Base-by-base conservation (phyloP, 202 grass and related monocot species). In the Zizania palustris region DNA sequence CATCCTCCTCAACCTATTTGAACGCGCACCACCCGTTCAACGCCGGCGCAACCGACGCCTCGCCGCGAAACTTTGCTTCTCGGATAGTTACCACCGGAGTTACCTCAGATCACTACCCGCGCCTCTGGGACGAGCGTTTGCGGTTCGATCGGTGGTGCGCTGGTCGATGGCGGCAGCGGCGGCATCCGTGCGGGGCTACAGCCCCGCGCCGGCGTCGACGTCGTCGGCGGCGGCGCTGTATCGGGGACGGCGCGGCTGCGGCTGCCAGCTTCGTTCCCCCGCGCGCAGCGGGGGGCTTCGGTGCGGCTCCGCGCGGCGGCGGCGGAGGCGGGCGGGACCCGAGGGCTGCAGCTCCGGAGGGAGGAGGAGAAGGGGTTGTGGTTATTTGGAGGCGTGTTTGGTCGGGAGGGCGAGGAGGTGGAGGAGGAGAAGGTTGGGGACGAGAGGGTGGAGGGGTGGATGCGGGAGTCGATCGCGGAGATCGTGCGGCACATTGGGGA, bases 401-500 rank as follows among this genome's bases (percentile, higher is more conserved):
- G 58, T 0, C 37, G 53, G 4, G 53, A 39, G 22, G 86, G 59
- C 0, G 79, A 63, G n/a, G 80, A 77, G 11, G 63, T 37, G 12
- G 71, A 15, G 13, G 15, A 8, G 45, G 77, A 75, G 63, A 48
- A 56, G 51, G 12, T 70, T 3, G 83, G 80, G 58, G 86, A 74
- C 73, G 87, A 86, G 74, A 50, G 43, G 51, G 82, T 97, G 50
- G 93, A 97, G 6, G 77, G 79, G 34, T 97, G 90, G 93, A 86
- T 97, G 72, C 69, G 79, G 60, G 86, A 91, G 39, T 97, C 93
- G 19, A 85, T 87, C 77, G 63, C 85, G 5, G 86, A 97, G 90
- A 93, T 97, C 60, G 93, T 97, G 83, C 86, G 84, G 51, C 73
- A 93, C 90, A 75, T 93, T 19, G 90, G 86, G 8, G 81, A 97